phyloP scores from a whole-genome alignment of 2,329 filamentous ascomycete species.

The Alternaria sp. region DNA sequence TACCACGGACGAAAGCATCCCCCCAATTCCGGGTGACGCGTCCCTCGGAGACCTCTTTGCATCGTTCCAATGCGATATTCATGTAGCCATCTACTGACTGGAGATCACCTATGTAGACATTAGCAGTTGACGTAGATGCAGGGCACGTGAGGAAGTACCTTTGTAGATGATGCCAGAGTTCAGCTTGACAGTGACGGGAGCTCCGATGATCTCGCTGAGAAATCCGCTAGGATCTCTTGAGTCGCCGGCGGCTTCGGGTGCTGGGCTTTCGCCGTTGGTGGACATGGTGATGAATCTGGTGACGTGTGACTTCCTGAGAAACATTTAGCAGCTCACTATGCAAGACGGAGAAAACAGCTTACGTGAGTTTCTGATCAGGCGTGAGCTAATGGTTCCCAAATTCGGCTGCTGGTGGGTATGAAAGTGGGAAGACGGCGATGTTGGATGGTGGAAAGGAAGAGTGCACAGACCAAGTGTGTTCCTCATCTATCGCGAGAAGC shows the following conservation, averaged over 20 bases:
- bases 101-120: conserved; percentile 75
- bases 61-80: conserved; percentile 99
- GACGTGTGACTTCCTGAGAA: neutral
- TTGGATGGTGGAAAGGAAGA: conserved; percentile 1
- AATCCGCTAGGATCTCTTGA: conserved; percentile 94
- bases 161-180: conserved; percentile 99
- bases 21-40: conserved; percentile 84
- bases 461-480: conserved; percentile 32
- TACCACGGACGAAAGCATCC: conserved; percentile 94
- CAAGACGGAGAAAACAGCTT: neutral
- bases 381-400: neutral
- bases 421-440: conserved; percentile 5
- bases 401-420: neutral
- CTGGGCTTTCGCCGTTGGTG: conserved; percentile 70
- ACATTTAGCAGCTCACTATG: neutral
- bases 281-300: conserved; percentile 25
- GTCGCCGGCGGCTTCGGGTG: conserved; percentile 68
- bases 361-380: neutral
- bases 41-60: conserved; percentile 89
- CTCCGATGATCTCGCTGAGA: conserved; percentile 91
- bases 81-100: conserved; percentile 99
- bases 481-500: conserved; percentile 31
- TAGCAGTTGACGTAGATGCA: conserved; percentile 8
- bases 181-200: conserved; percentile 93
- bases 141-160: conserved; percentile 62